Evolutionary conservation across 805 yeast genomes (phyloP), one percentile per base, ranked within the genome.

Genomic region (Sugiyamaella smithiae): DNA sequence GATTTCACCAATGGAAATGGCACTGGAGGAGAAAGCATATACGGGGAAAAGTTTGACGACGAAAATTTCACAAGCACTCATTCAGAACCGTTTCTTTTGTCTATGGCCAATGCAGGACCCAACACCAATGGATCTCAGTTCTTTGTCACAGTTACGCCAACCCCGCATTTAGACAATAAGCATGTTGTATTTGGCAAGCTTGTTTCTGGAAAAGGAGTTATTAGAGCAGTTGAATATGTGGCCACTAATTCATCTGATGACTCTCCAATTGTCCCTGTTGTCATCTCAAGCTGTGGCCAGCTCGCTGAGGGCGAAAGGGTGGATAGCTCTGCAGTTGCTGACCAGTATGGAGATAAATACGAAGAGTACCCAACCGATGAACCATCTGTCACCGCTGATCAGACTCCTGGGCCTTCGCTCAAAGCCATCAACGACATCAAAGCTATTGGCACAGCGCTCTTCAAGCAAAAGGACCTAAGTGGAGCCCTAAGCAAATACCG

Each of bases 71-170:
- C 74, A 43, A 65, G 79, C 56, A 78, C 75, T 54, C 98, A 91
- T 65, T 88, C 82, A 55, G 76, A 76, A 61, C 98, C 98, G 47
- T 90, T 85, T 67, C 74, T 93, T 57, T 76, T 91, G 58, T 87
- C 96, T 5, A 93, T 91, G 98, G 98, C 99, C 50, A 91, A 91
- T 64, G 87, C 97, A 3, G 98, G 98, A 14, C 89, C 96, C 51
- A 81, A 84, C 66, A 91, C 98, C 43, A 93, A 93, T 64, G 98
- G 98, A 0, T 88, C 97, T 1, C 98, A 91, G 69, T 93, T 88
- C 61, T 91, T 91, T 67, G 82, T 91, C 60, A 91, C 99, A 23
- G 88, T 97, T 2, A 93, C 81, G 1, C 82, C 88, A 36, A 88
- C 97, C 1, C 96, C 98, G 5, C 98, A 91, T 68, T 77, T 93